These are phyloP conservation scores for Stropharia rugosoannulata DNA, from an alignment of 768 basidiomycete genomes.

Conservation along the genomic window DNA sequence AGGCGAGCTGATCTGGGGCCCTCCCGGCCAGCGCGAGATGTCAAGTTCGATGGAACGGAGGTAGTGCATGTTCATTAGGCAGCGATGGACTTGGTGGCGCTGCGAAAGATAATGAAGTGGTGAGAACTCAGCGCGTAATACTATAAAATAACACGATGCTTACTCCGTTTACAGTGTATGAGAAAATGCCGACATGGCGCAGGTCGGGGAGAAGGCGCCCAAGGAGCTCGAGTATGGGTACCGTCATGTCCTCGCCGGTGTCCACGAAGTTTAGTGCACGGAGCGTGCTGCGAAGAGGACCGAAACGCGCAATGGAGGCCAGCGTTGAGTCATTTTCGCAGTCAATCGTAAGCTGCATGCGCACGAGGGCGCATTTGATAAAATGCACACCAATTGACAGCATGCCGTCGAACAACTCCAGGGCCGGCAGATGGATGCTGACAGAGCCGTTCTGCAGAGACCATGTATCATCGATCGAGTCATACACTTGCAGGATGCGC, in stretches of 20 bases:
- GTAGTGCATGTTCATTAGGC: constrained; percentile 24
- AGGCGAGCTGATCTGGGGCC: constrained; percentile 16
- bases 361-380: constrained; percentile 23
- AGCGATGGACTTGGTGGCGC: constrained; percentile 27
- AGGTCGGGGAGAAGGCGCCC: constrained; percentile 22
- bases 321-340: constrained; percentile 28
- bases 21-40: constrained; percentile 24
- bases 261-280: constrained; percentile 28
- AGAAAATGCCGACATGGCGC: constrained; percentile 26
- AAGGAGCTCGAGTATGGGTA: constrained; percentile 19
- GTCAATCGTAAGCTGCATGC: constrained; percentile 42
- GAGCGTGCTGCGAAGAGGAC: constrained; percentile 21
- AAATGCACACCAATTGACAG: constrained; percentile 38
- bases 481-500: constrained; percentile 32
- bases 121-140: not conserved
- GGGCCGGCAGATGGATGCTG: constrained; percentile 30
- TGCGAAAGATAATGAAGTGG: constrained; percentile 7
- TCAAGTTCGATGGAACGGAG: constrained; percentile 34
- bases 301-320: constrained; percentile 30
- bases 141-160: constrained; percentile 9
- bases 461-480: constrained; percentile 19
- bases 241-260: constrained; percentile 23
- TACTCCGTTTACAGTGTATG: constrained; percentile 26
- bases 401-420: constrained; percentile 46
- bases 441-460: constrained; percentile 2